These are phyloP conservation scores for Paramyrothecium roridum DNA, from an alignment of 2,329 filamentous ascomycete species.

Conservation along the genomic window DNA sequence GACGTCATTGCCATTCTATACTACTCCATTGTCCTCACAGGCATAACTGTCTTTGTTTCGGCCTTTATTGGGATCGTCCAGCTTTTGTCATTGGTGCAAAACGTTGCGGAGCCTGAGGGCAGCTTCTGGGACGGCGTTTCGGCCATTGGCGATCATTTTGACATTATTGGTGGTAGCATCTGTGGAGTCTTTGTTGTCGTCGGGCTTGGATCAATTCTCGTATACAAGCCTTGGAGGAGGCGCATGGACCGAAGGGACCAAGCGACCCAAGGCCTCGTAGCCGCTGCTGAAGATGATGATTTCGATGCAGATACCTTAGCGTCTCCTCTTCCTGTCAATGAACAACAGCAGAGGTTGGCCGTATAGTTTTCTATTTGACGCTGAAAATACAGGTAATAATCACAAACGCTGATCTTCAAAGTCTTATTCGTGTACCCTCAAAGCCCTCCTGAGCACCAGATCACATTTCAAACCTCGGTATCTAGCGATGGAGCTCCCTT, in stretches of 20 bases:
- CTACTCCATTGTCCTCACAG: conserved; percentile 85
- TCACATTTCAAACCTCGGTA: background rate
- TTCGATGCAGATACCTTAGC: conserved; percentile 1
- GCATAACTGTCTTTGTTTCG: conserved; percentile 78
- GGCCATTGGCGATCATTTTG: conserved; percentile 73
- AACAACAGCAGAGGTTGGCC: conserved; percentile 1
- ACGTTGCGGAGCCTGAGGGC: conserved; percentile 70
- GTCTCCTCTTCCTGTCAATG: conserved; percentile 3
- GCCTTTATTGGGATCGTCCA: conserved; percentile 85
- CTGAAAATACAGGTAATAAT: background rate
- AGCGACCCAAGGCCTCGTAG: conserved; percentile 7
- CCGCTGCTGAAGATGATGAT: conserved; percentile 2
- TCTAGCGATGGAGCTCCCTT: background rate
- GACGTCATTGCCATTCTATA: conserved; percentile 90
- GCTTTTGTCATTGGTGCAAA: conserved; percentile 72
- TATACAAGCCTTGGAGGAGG: conserved; percentile 77
- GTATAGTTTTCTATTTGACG: background rate
- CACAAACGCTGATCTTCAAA: background rate
- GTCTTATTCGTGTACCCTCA: background rate
- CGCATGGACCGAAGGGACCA: conserved; percentile 29
- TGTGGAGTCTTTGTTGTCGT: conserved; percentile 81
- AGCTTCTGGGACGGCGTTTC: conserved; percentile 89
- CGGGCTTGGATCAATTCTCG: conserved; percentile 67
- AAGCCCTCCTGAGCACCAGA: background rate
- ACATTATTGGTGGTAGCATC: conserved; percentile 82